Evolutionary conservation across 208 protist genomes (phyloP).

Genomic region (Zelonia costaricensis): DNA sequence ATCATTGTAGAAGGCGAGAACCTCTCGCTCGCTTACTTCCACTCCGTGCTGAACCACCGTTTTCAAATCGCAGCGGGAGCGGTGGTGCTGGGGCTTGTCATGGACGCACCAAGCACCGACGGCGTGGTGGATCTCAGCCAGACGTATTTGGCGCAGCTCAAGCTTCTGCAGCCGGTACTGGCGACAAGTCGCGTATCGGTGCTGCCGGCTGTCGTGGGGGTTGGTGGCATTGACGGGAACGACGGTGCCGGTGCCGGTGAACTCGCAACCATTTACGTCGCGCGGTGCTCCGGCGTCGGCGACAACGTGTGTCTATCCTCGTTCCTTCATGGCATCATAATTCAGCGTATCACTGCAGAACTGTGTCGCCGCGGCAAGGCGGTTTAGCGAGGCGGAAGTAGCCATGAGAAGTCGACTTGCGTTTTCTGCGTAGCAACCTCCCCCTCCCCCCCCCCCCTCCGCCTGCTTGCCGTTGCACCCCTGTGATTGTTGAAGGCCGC

Average conservation of each 20-base stretch:
- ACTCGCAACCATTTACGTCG: conserved; percentile 9
- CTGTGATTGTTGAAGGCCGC: too few species aligned
- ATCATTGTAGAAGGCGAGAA: conserved; percentile 55
- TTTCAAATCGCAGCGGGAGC: conserved; percentile 17
- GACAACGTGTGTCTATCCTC: conserved; percentile 13
- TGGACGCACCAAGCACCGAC: background rate
- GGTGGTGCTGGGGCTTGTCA: conserved; percentile 12
- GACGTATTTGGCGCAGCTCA: background rate
- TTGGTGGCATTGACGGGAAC: background rate
- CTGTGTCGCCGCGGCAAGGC: background rate
- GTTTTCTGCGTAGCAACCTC: too few species aligned
- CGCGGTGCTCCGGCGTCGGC: conserved; percentile 9
- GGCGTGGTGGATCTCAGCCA: background rate
- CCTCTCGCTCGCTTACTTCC: conserved; percentile 36
- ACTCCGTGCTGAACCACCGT: conserved; percentile 17
- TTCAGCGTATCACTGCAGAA: conserved; percentile 18
- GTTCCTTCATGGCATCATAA: conserved; percentile 24
- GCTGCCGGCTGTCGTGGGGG: background rate
- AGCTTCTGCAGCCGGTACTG: conserved; percentile 1
- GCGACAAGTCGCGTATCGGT: conserved; percentile 11
- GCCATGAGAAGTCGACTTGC: too few species aligned
- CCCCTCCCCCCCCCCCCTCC: too few species aligned
- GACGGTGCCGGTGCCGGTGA: background rate
- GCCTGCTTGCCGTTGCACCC: too few species aligned
- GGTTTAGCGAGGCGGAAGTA: too few species aligned